Evolutionary conservation across 441 rosid genomes (phyloP), one percentile per base, ranked within the genome.

Genomic region (Adansonia grandidieri): DNA sequence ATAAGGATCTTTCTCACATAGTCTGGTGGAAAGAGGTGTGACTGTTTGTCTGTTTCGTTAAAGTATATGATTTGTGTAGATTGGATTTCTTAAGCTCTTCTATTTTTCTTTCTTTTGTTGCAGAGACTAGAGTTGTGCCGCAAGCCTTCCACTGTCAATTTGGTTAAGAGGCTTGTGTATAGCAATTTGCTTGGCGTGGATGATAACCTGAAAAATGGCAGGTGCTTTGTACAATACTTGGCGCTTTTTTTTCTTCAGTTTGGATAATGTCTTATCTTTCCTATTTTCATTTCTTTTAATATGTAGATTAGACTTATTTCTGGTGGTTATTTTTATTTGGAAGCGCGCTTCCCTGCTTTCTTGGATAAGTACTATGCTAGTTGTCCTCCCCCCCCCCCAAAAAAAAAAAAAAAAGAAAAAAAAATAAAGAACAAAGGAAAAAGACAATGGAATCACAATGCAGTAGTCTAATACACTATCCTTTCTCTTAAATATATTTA

Each of bases 11-110:
- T 79, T 83, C 94, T 71, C 96, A 94, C 80, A 71, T 96, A 65
- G 48, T 87, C 7, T 96, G 97, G 99, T 94, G 98, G 99, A 92
- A 87, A 86, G 97, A 96, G 94, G 99, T 94, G 54, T 6, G 79
- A 53, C 69, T 15, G 0, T 64, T 85, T 10, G 45, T 66, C 53
- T 71, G 58, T 65, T n/a, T 60, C 24, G 5, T 74, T 57, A 32
- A 56, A 54, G 60, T 74, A 28, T 62, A 72, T 69, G 42, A 66
- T 76, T 28, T 57, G 76, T 50, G 2, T 9, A 2, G 62, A 15
- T 71, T 63, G 37, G 11, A 62, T 44, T 5, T 73, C 62, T 10
- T 77, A 28, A 42, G 14, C 15, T 83, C 44, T 71, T 68, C 0
- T 14, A 1, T 10, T 63, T 48, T 61, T 77, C 4, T 28, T 13